Conservation (phyloP, 208 protist genomes). For the Trypanosoma conorhini region DNA sequence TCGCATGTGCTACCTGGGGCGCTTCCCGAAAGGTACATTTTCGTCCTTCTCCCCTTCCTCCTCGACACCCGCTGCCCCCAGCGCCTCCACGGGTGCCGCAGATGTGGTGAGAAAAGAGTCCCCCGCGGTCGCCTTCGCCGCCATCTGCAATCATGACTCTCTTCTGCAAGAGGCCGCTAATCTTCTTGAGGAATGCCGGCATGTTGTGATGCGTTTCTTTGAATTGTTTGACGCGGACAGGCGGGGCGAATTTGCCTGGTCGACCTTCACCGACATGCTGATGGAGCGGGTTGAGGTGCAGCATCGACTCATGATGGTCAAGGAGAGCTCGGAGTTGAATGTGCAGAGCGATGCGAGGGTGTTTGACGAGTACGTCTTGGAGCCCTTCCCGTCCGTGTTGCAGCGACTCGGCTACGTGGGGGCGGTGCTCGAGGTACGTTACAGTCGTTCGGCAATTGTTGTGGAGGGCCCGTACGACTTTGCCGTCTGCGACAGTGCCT, state of each 20-base stretch:
- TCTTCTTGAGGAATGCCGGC: constrained; percentile 43
- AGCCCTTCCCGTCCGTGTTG: constrained; percentile 54
- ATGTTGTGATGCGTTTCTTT: constrained; percentile 55
- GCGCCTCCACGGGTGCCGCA: background rate
- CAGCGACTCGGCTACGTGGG: constrained; percentile 61
- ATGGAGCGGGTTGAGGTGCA: constrained; percentile 74
- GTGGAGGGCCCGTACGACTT: constrained; percentile 64
- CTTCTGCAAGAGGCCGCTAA: constrained; percentile 12
- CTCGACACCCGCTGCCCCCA: background rate
- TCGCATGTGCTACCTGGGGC: constrained; percentile 41
- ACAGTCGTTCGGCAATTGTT: constrained; percentile 59
- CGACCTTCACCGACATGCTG: constrained; percentile 61
- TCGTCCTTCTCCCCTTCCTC: background rate
- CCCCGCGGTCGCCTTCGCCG: background rate
- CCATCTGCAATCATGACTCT: background rate
- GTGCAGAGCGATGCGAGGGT: constrained; percentile 44
- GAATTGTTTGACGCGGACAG: constrained; percentile 58
- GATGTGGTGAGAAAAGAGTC: background rate
- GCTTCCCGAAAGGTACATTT: constrained; percentile 60
- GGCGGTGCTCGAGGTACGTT: constrained; percentile 43
- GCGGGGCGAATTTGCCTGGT: constrained; percentile 64
- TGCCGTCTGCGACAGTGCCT: constrained; percentile 69
- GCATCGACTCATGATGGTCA: constrained; percentile 49
- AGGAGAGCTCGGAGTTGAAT: constrained; percentile 44
- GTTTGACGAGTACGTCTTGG: constrained; percentile 73